phyloP scores from a whole-genome alignment of 1,139 yeast genomes.

The Zygosaccharomyces sapae region DNA sequence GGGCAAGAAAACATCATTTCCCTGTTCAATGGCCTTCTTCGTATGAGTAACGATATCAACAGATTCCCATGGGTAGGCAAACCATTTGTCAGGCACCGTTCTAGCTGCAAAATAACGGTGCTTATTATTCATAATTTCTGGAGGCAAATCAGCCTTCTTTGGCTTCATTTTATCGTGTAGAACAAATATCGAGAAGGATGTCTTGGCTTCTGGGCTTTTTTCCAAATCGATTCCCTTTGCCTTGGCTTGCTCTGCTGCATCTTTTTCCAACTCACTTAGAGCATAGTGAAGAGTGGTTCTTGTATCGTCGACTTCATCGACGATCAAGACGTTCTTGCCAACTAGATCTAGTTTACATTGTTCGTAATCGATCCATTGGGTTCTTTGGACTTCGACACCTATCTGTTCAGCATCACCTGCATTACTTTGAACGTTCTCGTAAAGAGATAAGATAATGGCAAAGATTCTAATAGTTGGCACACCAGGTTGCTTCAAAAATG shows the following conservation, averaged over 20 bases:
- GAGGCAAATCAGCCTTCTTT: constrained; percentile 68
- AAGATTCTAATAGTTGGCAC: constrained; percentile 59
- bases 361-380: constrained; percentile 67
- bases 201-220: constrained; percentile 42
- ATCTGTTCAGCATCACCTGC: constrained; percentile 45
- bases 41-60: constrained; percentile 87
- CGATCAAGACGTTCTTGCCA: constrained; percentile 58
- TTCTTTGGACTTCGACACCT: constrained; percentile 58
- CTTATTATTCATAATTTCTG: constrained; percentile 41
- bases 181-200: constrained; percentile 85
- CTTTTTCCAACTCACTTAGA: constrained; percentile 53
- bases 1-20: constrained; percentile 44
- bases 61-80: constrained; percentile 97
- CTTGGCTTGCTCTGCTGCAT: constrained; percentile 48
- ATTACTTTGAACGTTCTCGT: constrained; percentile 50
- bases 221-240: constrained; percentile 41
- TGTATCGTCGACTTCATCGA: constrained; percentile 69
- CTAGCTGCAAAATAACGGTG: constrained; percentile 82
- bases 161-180: constrained; percentile 89
- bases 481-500: constrained; percentile 53
- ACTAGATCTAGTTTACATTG: constrained; percentile 47
- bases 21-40: constrained; percentile 74
- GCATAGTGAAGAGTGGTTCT: constrained; percentile 65
- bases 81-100: constrained; percentile 90
- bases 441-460: constrained; percentile 59